Evolutionary conservation across 768 basidiomycete species (phyloP).

Genomic region (Phaeolepiota aurea): DNA sequence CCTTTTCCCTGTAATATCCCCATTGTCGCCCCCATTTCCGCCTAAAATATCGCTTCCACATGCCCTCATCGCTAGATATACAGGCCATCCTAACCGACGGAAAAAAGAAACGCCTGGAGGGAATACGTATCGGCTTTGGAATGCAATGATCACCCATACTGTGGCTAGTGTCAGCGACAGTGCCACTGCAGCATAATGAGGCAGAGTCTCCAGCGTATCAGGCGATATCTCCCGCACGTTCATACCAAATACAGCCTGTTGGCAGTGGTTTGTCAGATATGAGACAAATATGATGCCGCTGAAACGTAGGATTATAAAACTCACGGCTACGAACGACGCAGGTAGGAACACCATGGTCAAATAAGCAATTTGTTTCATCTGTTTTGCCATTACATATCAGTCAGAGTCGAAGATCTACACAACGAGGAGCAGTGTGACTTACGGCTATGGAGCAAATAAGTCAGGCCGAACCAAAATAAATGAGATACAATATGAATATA

Average conservation of each 20-base stretch:
- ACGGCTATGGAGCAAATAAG: too few species aligned
- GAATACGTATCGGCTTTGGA: conserved; percentile 37
- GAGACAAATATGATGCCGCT: too few species aligned
- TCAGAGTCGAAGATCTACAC: background rate
- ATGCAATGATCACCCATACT: conserved; percentile 47
- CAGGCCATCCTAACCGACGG: conserved; percentile 28
- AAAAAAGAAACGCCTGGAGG: conserved; percentile 15
- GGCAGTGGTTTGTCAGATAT: conserved; percentile 10
- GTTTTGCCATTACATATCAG: background rate
- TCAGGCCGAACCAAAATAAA: too few species aligned
- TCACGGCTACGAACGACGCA: conserved; percentile 11
- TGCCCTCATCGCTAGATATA: conserved; percentile 11
- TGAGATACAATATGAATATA: background rate
- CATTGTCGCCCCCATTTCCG: too few species aligned
- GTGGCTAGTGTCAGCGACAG: conserved; percentile 39
- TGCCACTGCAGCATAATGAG: conserved; percentile 33
- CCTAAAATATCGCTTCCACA: conserved; percentile 6
- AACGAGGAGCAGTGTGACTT: background rate
- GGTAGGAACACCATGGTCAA: conserved; percentile 11
- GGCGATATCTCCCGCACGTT: conserved; percentile 30
- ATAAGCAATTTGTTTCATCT: conserved; percentile 14
- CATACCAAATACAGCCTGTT: conserved; percentile 31
- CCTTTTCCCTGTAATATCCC: too few species aligned
- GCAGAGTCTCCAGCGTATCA: conserved; percentile 26
- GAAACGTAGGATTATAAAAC: background rate